Conservation (phyloP, 257 asterid species). For the Scutellaria minor region DNA sequence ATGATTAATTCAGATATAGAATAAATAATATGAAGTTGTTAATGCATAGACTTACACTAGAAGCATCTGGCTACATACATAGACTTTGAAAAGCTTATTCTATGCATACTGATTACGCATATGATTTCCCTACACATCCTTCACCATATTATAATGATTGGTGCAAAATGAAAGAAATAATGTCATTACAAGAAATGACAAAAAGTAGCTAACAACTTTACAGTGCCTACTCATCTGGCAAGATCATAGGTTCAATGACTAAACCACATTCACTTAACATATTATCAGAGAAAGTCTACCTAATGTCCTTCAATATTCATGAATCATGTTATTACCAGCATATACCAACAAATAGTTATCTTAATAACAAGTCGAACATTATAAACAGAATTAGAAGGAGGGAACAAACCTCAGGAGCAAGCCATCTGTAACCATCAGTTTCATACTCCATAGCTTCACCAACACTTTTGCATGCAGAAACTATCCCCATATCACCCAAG, state of each 20-base stretch:
- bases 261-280: not conserved
- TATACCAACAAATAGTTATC: constrained; percentile 21
- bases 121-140: constrained; percentile 21
- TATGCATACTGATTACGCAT: constrained; percentile 20
- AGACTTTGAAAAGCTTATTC: constrained; percentile 12
- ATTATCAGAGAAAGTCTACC: constrained; percentile 1
- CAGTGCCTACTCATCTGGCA: constrained; percentile 19
- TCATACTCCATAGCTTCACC: constrained; percentile 97
- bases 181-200: not conserved
- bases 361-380: not conserved
- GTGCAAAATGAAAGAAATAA: constrained; percentile 5
- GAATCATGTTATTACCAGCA: constrained; percentile 19
- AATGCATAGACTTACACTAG: constrained; percentile 15
- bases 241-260: not conserved
- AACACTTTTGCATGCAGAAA: constrained; percentile 80
- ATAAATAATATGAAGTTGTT: constrained; percentile 29
- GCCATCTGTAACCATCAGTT: constrained; percentile 98
- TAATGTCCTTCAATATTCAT: constrained; percentile 1
- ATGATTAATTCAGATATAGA: not conserved
- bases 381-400: constrained; percentile 1
- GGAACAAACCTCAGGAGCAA: constrained; percentile 95
- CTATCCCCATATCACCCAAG: constrained; percentile 94
- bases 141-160: not conserved
- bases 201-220: constrained; percentile 11
- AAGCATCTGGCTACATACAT: constrained; percentile 21